Evolutionary conservation across 2,329 filamentous ascomycete genomes (phyloP), one percentile per base, ranked within the genome.

Genomic region (Colletotrichum horii): DNA sequence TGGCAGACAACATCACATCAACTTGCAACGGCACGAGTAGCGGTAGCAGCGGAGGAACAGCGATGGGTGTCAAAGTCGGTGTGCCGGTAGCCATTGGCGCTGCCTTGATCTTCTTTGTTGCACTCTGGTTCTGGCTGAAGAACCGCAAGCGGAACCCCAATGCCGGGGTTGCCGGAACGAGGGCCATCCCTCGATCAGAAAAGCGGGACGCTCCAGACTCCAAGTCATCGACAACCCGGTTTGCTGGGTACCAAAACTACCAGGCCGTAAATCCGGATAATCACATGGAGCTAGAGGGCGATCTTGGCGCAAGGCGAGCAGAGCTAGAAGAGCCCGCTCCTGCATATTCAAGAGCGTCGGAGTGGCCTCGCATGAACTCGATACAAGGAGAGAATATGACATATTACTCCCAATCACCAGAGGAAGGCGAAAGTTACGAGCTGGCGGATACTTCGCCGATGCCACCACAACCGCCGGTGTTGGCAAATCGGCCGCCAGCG

Each of bases 281-380:
- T 7, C 62, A 73, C 19, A 73, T 73, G 70, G 73, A 75, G 48
- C 73, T 75, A 19, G 73, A 75, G 43, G 73, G 73, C 58, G 73
- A 72, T 19, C 56, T 16, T 24, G 55, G 24, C 64, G 16, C 19
- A 16, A 66, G 61, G 48, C 71, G 61, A 5, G 74, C 70, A 19
- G 74, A 76, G 48, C 22, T 75, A 24, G 64, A 61, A 11, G 73
- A 75, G 38, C 64, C 73, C 24, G 64, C 65, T 2, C 64, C 70
- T 19, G 70, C 73, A 7, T 75, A 75, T 26, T 67, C 48, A 24
- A 64, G 64, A 8, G 66, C 52, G 15, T 66, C 74, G 9, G 74
- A 75, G 19, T 75, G 74, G 70, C 74, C 74, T 11, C 74, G 74
- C 7, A 68, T 69, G 60, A 74, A 76, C 36, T 74, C 74, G 6